phyloP scores from a whole-genome alignment of 345 rosid genomes.

The Erodium maritimum region DNA sequence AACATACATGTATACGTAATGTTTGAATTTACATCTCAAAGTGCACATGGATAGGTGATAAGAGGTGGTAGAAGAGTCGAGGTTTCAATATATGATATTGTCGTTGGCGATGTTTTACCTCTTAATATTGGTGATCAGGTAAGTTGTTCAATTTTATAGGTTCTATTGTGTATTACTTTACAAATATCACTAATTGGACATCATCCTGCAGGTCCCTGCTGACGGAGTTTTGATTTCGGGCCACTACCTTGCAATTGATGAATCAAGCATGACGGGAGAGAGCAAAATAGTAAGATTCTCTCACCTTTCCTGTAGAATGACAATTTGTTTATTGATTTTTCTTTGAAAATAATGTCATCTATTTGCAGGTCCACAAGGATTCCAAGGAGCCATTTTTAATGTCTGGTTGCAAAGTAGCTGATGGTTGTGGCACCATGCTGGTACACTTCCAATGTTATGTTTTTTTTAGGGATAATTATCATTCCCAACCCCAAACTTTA shows the following conservation, averaged over 20 bases:
- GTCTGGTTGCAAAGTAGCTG: constrained; percentile 99
- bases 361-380: constrained; percentile 70
- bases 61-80: constrained; percentile 77
- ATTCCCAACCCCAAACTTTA: no score
- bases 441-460: constrained; percentile 22
- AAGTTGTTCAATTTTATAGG: constrained; percentile 3
- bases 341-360: background rate
- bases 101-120: constrained; percentile 92
- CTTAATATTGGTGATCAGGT: constrained; percentile 98
- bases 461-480: no score
- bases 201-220: constrained; percentile 66
- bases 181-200: background rate
- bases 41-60: constrained; percentile 37
- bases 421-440: constrained; percentile 91
- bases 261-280: constrained; percentile 99
- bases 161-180: constrained; percentile 3
- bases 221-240: constrained; percentile 79
- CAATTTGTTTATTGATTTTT: no score
- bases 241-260: constrained; percentile 81
- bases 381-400: constrained; percentile 70
- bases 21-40: constrained; percentile 8
- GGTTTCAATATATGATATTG: constrained; percentile 81
- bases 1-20: constrained; percentile 1
- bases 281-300: constrained; percentile 61
- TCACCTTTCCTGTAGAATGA: no score